Evolutionary conservation across 371 early-diverging fungal species (phyloP), one percentile per base, ranked within the genome.

Genomic region (Apophysomyces sp.): DNA sequence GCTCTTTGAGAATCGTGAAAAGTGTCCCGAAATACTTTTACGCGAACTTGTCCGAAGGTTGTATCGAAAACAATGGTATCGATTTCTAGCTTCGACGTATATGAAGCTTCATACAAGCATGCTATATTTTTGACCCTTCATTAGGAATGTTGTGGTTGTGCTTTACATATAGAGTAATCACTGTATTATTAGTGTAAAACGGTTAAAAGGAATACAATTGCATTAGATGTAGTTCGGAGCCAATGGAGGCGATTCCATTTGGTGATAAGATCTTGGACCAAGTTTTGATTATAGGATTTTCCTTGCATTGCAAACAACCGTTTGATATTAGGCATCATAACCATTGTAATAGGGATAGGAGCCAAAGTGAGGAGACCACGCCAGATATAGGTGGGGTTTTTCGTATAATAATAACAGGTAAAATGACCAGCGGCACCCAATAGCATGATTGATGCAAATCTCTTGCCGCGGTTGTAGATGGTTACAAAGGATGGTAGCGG

Each of bases 301-400:
- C 9, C 49, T 5, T 16, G 26, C 27, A 56, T 34, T 1, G 16
- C 51, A 36, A 34, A 41, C 18, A 63, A 24, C 4, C 40, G 34
- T 26, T 63, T 40, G 29, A 52, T 63, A 24, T 31, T 57, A 0
- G 57, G 57, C 34, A 34, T 52, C 63, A 63, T 58, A 29, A 58
- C 37, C 11, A 63, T 37, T 27, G 31, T 63, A 11, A n/a, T 58
- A 15, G 54, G 51, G 3, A n/a, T 13, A 27, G 58, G 57, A 8
- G 53, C 49, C 0, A 58, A 27, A 0, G 40, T 27, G 12, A 53
- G 4, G 6, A 58, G 11, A 52, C 63, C 63, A 13, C 58, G 52
- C n/a, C 13, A 29, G 1, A 58, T 31, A 7, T 37, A 1, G n/a
- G 49, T 37, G 8, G 9, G 36, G 16, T 58, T 30, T 4, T 28